Base-by-base conservation (phyloP, 31 red algal genomes). In the Odonthalia washingtoniensis region DNA sequence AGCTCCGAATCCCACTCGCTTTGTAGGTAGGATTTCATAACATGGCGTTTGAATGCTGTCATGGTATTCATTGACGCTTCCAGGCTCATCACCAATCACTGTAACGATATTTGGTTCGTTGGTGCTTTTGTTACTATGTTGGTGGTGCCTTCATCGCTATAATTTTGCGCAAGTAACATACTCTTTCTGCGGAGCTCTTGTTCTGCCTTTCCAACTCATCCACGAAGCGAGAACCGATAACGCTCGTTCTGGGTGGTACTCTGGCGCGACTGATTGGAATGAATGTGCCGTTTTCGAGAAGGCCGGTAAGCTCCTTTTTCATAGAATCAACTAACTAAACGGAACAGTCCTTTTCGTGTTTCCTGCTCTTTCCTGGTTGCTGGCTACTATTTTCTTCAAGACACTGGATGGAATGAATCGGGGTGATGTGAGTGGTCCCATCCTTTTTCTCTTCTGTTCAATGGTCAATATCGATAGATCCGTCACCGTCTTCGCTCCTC, bases 101-200 rank as follows among this genome's bases (percentile, higher is more conserved):
- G 66, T 21, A 12, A 18, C 6, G 33, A 36, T 30, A 6, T 12
- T 28, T 36, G n/a, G 6, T 18, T 26, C 28, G 66, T 70, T 70
- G 66, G 66, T 26, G 66, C 66, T 36, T 30, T 70, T 6, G 66
- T 70, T 70, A 26, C 9, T 70, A 70, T 6, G 9, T 28, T 12
- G 6, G 16, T 12, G 5, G 66, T 26, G n/a, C 28, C 27, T 30
- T 33, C 9, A 26, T 70, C 66, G 28, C 28, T 12, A 30, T 70
- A 70, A 26, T 70, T 70, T 36, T 70, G 66, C 27, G 66, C 66
- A 12, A 70, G 14, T 33, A 70, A 43, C 27, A 9, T 57, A 57
- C 9, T 21, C 12, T 21, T 57, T 57, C 2, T 9, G 38, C 35
- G 42, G 35, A 49, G 9, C 49, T 2, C 6, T 14, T 77, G 17